Base-by-base conservation (phyloP, 148 eudicot genomes). In the Talinum fruticosum region DNA sequence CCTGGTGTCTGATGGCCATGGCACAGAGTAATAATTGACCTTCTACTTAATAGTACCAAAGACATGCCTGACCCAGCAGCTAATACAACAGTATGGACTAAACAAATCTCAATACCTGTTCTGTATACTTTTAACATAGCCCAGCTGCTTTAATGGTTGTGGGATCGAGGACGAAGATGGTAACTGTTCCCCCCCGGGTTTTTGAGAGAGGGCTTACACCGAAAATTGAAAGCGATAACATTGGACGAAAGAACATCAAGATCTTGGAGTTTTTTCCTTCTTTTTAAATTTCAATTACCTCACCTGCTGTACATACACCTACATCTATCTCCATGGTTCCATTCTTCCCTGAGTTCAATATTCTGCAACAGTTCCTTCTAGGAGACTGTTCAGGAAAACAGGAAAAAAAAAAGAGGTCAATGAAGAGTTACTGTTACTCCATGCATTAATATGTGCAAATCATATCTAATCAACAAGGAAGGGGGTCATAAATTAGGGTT, bases 341-440 rank as follows among this genome's bases (percentile, higher is more conserved):
- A 35, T 78, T 75, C 73, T 76, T 78, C 59, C 53, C 79, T 29
- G 90, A 86, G n/a, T 81, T 76, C 79, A 84, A 24, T 67, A 89
- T 68, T 81, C 93, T 85, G 90, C 97, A 92, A 84, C 97, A 92
- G 77, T 90, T 92, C 77, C 97, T 87, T 82, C 97, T 82, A 0
- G 97, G 97, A 8, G 97, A 87, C 97, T 92, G 93, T 79, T 73
- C 30, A 34, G 13, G 51, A 78, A 66, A 24, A 16, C 34, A 36
- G 78, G 64, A 71, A 19, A 28, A 73, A 65, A 37, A 36, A 19
- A 36, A 54, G 32, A 71, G 53, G 64, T 78, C 66, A 64, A 34
- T 21, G 45, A 18, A 38, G 19, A 57, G 7, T 38, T 54, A 59
- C 45, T 73, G 7, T 38, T 54, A 59, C 45, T 73, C 18, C 57